Percentiles rank a stretch among this genome's conserved stretches.
These are phyloP conservation scores for Salvia hispanica DNA, from an alignment of 257 asterid species.

Conservation along the genomic window DNA sequence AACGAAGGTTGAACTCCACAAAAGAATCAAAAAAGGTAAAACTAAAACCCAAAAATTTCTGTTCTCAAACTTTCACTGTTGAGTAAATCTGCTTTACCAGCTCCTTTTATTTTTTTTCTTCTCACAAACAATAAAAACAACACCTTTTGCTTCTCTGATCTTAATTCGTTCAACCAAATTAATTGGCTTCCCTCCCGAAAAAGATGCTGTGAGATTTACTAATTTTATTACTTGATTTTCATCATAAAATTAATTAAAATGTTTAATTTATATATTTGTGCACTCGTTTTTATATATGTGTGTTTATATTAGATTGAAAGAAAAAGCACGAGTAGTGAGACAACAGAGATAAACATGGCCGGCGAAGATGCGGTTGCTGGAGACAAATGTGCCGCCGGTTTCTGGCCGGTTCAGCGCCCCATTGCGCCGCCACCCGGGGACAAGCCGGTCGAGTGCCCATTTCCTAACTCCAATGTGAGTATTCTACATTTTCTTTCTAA, in stretches of 20 bases:
- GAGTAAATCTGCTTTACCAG: not conserved
- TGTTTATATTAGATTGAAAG: constrained; percentile 1
- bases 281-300: not conserved
- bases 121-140: not conserved
- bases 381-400: constrained; percentile 19
- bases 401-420: constrained; percentile 34
- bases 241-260: not conserved
- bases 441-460: constrained; percentile 32
- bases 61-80: constrained; percentile 20
- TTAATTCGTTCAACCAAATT: constrained; percentile 19
- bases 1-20: not conserved
- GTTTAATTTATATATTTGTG: not conserved
- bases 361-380: constrained; percentile 10
- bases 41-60: not conserved
- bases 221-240: not conserved
- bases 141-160: not conserved
- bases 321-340: constrained; percentile 27
- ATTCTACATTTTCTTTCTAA: not conserved
- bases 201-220: constrained; percentile 17
- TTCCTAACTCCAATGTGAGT: constrained; percentile 31
- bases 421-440: constrained; percentile 34
- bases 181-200: constrained; percentile 16
- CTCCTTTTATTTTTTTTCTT: not conserved
- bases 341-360: not conserved
- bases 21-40: constrained; percentile 16